Base-by-base conservation (phyloP, 148 eudicot species). In the Chenopodium suecicum region DNA sequence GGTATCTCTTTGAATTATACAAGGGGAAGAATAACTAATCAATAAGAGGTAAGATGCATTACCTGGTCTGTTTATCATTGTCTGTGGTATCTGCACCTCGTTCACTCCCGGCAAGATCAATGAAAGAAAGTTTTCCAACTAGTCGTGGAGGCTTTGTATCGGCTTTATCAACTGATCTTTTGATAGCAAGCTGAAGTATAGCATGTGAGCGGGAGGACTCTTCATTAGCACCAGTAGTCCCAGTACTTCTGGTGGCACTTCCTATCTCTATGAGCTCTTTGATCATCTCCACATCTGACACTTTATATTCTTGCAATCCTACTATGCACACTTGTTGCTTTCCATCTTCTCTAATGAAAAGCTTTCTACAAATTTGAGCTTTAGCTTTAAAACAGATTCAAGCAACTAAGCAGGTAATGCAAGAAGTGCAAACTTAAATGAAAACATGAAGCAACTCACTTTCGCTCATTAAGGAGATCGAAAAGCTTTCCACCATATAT, bases 81-180 rank as follows among this genome's bases (percentile, higher is more conserved):
- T 96, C 99, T 20, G 98, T 94, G 4, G 98, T 96, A 83, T 96
- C 99, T 44, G 99, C 99, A 82, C 99, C 99, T 74, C 99, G 99
- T 85, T 96, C 99, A 87, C 99, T 96, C 82, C 99, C 99, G 82
- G 99, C 99, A 86, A 96, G 99, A 85, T 96, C 99, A 82, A 96
- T 96, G 88, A 96, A 96, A 70, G 99, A 96, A 79, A 96, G 93
- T 82, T 96, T 96, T 74, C 99, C 99, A 74, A 94, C 93, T 82
- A 90, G 87, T 62, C 90, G 86, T 8, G 97, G 90, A 80, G 97
- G 93, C 81, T 94, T 96, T 10, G 98, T 78, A 84, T 94, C 93
- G 80, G 85, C 88, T 70, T 93, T 94, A 82, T 94, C 95, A 80
- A 82, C 88, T 7, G 89, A 85, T 83, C 91, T 91, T 82, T 96